Evolutionary conservation across 441 rosid genomes (phyloP).

Genomic region (Hura crepitans): DNA sequence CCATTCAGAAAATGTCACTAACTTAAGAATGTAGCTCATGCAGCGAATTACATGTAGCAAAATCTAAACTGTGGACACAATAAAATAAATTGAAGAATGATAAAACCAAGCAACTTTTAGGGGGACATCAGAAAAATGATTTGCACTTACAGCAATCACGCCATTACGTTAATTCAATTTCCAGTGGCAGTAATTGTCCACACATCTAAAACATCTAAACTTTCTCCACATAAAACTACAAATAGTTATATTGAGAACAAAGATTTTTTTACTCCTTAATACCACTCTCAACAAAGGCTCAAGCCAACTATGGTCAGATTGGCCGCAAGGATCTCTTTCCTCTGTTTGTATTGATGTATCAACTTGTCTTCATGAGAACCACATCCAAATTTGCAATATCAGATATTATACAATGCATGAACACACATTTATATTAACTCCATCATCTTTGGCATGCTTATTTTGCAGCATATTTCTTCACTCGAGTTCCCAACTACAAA

Average conservation of each 20-base stretch:
- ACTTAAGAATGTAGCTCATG: conserved; percentile 3
- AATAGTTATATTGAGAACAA: neutral
- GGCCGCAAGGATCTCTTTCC: neutral
- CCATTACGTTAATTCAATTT: neutral
- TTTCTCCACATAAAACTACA: neutral
- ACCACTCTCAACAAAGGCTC: neutral
- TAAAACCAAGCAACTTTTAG: neutral
- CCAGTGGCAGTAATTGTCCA: neutral
- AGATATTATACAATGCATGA: too few species aligned
- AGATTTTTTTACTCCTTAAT: neutral
- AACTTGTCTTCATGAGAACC: too few species aligned
- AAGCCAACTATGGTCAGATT: neutral
- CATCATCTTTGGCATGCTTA: too few species aligned
- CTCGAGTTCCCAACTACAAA: too few species aligned
- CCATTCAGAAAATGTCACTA: neutral
- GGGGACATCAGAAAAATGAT: neutral
- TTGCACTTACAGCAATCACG: neutral
- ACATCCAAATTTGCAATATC: too few species aligned
- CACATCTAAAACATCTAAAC: neutral
- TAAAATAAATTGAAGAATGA: neutral
- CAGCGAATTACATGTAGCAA: neutral
- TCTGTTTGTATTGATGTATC: neutral
- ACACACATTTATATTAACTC: too few species aligned
- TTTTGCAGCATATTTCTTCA: too few species aligned
- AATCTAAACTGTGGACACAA: neutral